Conservation (phyloP, 2,329 filamentous ascomycete species). For the Sporothrix dimorphospora region DNA sequence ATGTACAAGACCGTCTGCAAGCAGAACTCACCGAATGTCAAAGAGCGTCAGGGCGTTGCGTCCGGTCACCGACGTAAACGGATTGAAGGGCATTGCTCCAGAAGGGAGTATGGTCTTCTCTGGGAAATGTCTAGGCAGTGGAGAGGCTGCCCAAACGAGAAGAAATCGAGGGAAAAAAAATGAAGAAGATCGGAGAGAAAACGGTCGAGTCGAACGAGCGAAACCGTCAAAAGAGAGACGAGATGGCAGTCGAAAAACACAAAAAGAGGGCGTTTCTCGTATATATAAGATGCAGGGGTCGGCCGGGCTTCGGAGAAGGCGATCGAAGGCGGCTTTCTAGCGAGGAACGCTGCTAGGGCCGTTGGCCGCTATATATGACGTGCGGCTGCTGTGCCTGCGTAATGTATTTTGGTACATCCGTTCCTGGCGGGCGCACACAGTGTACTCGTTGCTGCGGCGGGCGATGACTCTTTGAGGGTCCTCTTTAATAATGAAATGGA, state of each 20-base stretch:
- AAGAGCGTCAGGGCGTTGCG: conserved; percentile 58
- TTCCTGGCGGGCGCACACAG: not conserved
- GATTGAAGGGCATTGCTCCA: conserved; percentile 58
- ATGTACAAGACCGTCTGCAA: not conserved
- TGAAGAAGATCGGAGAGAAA: not conserved
- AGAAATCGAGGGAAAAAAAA: not conserved
- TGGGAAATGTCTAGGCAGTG: not conserved
- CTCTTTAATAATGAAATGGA: not conserved
- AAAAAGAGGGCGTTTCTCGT: not conserved
- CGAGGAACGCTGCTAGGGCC: not conserved
- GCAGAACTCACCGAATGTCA: conserved; percentile 58
- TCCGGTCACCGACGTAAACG: conserved; percentile 56
- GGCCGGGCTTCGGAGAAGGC: conserved; percentile 18
- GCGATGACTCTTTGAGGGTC: not conserved
- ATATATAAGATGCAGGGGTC: conserved; percentile 17
- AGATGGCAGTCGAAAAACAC: not conserved
- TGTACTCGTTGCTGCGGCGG: not conserved
- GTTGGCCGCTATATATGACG: conserved; percentile 7
- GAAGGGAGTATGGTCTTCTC: conserved; percentile 7
- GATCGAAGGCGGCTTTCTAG: not conserved
- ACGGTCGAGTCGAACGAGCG: not conserved
- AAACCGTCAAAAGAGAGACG: not conserved
- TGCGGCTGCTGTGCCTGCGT: conserved; percentile 4
- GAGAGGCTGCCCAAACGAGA: conserved; percentile 18
- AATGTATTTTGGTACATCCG: conserved; percentile 24